A percentile compares a stretch with the other conserved stretches of the same genome.
These are phyloP conservation scores for Lolium multiflorum DNA, from an alignment of 176 grass and related monocot genomes.

Conservation along the genomic window DNA sequence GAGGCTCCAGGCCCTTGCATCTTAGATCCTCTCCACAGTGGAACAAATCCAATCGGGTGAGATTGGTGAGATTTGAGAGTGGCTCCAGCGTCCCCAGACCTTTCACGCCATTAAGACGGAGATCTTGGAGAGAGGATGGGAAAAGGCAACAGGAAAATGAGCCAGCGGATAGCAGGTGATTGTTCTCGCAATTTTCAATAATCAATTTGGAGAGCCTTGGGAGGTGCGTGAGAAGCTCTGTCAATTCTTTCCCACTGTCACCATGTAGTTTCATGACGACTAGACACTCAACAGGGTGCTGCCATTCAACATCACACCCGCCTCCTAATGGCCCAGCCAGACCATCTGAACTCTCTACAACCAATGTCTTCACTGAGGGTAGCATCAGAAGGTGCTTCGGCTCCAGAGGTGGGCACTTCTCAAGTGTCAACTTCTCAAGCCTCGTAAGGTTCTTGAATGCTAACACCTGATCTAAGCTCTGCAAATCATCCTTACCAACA, in stretches of 20 bases:
- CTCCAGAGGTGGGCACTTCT: neutral
- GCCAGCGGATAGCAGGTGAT: neutral
- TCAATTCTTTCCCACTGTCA: constrained; percentile 7
- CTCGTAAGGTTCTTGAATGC: neutral
- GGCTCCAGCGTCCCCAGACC: neutral
- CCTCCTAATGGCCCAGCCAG: neutral
- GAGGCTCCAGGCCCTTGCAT: neutral
- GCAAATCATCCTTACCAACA: no score
- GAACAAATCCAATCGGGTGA: neutral
- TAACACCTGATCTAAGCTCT: neutral
- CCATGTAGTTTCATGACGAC: fast-evolving
- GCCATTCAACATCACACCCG: neutral
- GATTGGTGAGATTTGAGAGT: neutral
- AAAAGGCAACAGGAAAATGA: neutral
- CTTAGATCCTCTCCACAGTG: neutral
- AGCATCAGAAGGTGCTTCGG: neutral
- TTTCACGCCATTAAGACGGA: neutral
- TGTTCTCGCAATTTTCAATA: fast-evolving
- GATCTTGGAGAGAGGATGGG: neutral
- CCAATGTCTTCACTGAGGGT: neutral
- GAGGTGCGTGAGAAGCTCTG: constrained; percentile 6
- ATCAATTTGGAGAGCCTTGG: neutral
- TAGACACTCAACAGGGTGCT: neutral
- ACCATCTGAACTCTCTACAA: neutral
- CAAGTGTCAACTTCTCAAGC: neutral